phyloP scores from a whole-genome alignment of 208 protist species.

The Tritrichomonas musculus region DNA sequence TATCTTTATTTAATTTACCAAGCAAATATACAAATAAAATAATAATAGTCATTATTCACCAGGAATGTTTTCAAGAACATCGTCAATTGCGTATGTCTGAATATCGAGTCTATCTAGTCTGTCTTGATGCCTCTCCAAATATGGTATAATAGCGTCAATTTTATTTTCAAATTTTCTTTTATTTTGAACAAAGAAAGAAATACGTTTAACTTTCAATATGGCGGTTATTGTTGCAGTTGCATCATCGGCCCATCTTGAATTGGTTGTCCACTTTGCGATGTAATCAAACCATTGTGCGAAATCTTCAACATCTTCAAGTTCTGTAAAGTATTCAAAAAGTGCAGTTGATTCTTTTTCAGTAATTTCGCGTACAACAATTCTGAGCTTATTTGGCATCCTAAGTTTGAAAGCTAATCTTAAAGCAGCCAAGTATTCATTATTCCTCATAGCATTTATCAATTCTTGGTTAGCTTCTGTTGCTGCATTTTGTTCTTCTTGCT shows the following conservation, averaged over 20 bases:
- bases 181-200: slow-evolving; percentile 3
- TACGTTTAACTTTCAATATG: not conserved
- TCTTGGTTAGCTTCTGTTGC: not conserved
- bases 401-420: not conserved
- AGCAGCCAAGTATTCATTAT: not conserved
- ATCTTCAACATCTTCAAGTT: not conserved
- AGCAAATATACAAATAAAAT: no score
- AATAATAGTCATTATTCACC: no score
- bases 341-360: not conserved
- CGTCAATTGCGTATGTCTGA: slow-evolving; percentile 38
- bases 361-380: not conserved
- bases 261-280: slow-evolving; percentile 2
- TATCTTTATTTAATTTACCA: no score
- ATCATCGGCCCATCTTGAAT: slow-evolving; percentile 6
- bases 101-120: slow-evolving; percentile 27
- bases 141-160: slow-evolving; percentile 34
- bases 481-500: not conserved
- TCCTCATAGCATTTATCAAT: not conserved
- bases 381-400: not conserved
- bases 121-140: slow-evolving; percentile 36
- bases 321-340: not conserved
- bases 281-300: slow-evolving; percentile 28
- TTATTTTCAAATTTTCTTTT: not conserved
- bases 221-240: not conserved
- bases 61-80: not conserved